Percentiles rank a stretch among this genome's conserved stretches.
Evolutionary conservation across 345 rosid genomes (phyloP).

Genomic region (Aethionema arabicum): DNA sequence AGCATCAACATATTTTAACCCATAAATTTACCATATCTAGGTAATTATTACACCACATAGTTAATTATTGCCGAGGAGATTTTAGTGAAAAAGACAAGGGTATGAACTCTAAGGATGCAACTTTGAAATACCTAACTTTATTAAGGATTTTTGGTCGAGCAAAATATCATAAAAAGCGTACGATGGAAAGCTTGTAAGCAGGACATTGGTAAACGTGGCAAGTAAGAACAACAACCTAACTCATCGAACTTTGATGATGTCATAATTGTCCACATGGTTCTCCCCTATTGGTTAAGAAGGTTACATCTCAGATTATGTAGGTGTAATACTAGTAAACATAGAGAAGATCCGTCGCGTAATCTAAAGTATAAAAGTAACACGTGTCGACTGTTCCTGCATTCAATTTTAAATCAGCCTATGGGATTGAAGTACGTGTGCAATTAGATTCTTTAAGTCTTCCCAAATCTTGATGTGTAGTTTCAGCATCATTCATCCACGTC

Average conservation of each 20-base stretch:
- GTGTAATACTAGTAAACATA: constrained; percentile 2
- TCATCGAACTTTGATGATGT: constrained; percentile 22
- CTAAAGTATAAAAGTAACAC: constrained; percentile 11
- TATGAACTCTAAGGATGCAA: too few relatives aligned
- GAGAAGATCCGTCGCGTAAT: constrained; percentile 16
- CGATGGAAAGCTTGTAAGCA: constrained; percentile 17
- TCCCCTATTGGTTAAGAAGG: constrained; percentile 12
- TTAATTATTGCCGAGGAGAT: too few relatives aligned
- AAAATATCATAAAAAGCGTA: constrained; percentile 25
- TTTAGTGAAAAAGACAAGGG: too few relatives aligned
- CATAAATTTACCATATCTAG: too few relatives aligned
- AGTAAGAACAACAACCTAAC: constrained; percentile 16
- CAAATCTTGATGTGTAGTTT: constrained; percentile 2
- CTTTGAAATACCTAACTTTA: too few relatives aligned
- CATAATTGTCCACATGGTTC: constrained; percentile 27
- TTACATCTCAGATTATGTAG: constrained; percentile 33
- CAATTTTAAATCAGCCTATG: constrained; percentile 8
- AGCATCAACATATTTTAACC: too few relatives aligned
- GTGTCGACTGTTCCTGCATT: constrained; percentile 15
- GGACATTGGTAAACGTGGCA: constrained; percentile 22
- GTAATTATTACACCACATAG: too few relatives aligned
- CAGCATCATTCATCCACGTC: constrained; percentile 25
- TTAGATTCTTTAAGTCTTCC: constrained; percentile 22
- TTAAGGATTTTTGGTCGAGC: background rate
- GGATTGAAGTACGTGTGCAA: constrained; percentile 24